Evolutionary conservation across 345 rosid genomes (phyloP), one percentile per base, ranked within the genome.

Genomic region (Eucalyptus grandis): DNA sequence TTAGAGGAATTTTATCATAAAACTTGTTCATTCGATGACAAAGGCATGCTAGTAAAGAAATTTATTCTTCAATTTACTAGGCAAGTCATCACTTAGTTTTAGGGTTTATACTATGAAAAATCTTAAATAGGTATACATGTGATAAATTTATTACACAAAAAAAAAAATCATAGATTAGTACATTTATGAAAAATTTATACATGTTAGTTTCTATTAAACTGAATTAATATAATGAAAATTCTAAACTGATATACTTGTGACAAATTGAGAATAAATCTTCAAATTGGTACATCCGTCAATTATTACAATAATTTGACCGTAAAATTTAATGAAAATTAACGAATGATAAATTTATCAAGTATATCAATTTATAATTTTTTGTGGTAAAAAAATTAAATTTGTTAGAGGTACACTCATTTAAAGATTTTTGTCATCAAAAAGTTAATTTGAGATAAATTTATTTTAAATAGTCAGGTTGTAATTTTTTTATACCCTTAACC

Each of bases 181-280:
- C 0, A 53, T 53, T 53, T 53, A 6, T 17, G 2, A 7, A 0
- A 53, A 53, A 19, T 3, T 17, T 34, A 34, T 34, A 34, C 37
- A 34, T 34, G 37, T 34, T 34, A 34, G 37, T 34, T 34, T 34
- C 37, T 34, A 34, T 34, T 34, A 34, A 34, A 34, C 3, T 34
- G 37, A 34, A 34, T 34, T 53, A 53, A 19, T 53, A 53, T 53
- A 19, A 53, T 53, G 5, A 53, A 53, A 53, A 53, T 53, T 24
- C 0, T 53, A 53, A 53, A 19, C 0, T 0, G 2, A 53, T 53
- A 53, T 53, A 53, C 4, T 53, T 53, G 0, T 53, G 0, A 53
- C 5, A 19, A 53, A 53, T 19, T 53, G 10, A 8, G 0, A 0
- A 53, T 19, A 19, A 53, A 53, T 8, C 11, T 53, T 10, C 5